phyloP scores from a whole-genome alignment of 2,329 filamentous ascomycete genomes.

The Penicillium nordicum region DNA sequence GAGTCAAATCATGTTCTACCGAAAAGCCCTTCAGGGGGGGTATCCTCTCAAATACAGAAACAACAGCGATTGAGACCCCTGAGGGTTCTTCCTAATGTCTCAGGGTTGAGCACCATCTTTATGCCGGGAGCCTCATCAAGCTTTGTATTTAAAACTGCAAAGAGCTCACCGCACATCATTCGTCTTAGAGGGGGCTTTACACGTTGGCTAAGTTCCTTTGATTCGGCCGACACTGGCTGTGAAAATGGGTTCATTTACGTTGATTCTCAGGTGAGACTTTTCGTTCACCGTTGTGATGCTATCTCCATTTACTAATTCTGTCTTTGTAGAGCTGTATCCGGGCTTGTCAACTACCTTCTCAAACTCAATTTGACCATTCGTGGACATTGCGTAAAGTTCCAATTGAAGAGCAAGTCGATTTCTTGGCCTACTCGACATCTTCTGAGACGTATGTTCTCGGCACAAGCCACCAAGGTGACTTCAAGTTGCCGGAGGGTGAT shows the following conservation, averaged over 20 bases:
- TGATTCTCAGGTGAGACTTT: conserved; percentile 53
- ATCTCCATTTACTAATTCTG: conserved; percentile 10
- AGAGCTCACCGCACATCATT: conserved; percentile 72
- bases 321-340: conserved; percentile 60
- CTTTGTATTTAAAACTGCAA: conserved; percentile 78
- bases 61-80: conserved; percentile 42
- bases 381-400: conserved; percentile 71
- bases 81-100: conserved; percentile 51
- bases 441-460: conserved; percentile 74
- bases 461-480: conserved; percentile 65
- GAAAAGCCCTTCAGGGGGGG: conserved; percentile 52
- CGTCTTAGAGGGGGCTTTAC: conserved; percentile 66
- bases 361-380: conserved; percentile 70
- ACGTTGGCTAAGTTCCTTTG: conserved; percentile 69
- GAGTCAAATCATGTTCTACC: conserved; percentile 66
- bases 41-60: conserved; percentile 35
- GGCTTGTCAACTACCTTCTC: conserved; percentile 66
- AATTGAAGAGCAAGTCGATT: conserved; percentile 66
- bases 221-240: conserved; percentile 63
- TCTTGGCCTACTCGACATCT: conserved; percentile 71
- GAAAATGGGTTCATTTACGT: conserved; percentile 80
- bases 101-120: conserved; percentile 77
- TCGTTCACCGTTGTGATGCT: not conserved
- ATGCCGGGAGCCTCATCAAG: conserved; percentile 74
- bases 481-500: conserved; percentile 82